Percentiles rank a stretch among this genome's conserved stretches.
phyloP scores from a whole-genome alignment of 1,284 basidiomycete genomes.

The Malassezia dermatis region DNA sequence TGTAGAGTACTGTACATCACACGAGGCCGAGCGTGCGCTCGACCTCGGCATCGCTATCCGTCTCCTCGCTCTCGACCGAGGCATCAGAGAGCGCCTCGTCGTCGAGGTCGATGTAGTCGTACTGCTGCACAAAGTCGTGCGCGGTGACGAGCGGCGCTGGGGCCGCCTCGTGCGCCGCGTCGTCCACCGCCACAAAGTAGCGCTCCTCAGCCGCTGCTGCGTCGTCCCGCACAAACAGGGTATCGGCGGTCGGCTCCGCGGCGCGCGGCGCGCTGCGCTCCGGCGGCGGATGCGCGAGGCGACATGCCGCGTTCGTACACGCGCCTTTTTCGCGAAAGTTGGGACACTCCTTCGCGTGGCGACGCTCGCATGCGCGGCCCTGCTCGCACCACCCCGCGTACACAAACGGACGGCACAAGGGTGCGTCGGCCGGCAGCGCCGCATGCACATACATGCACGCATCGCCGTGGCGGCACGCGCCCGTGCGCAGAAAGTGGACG shows the following conservation, averaged over 20 bases:
- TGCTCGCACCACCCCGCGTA: conserved; percentile 39
- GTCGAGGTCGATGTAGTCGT: conserved; percentile 39
- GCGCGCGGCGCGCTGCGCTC: conserved; percentile 5
- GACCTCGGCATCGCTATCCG: conserved; percentile 9
- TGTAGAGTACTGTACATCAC: conserved; percentile 8
- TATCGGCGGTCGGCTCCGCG: not conserved
- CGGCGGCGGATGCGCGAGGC: conserved; percentile 24
- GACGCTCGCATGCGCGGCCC: conserved; percentile 24
- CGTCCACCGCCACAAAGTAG: conserved; percentile 5
- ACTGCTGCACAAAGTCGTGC: conserved; percentile 26
- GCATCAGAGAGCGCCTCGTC: conserved; percentile 16
- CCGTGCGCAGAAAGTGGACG: conserved; percentile 30
- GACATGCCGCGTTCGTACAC: conserved; percentile 28
- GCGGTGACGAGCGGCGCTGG: conserved; percentile 1
- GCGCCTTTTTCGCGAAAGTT: conserved; percentile 36
- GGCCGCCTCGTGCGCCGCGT: conserved; percentile 9
- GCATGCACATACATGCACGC: conserved; percentile 37
- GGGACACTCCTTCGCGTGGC: conserved; percentile 44
- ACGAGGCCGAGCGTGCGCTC: not conserved
- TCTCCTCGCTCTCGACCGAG: not conserved
- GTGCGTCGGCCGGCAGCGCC: conserved; percentile 15
- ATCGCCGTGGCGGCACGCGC: conserved; percentile 35
- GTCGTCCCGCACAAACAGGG: conserved; percentile 16
- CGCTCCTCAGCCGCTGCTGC: conserved; percentile 1
- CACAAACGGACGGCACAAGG: conserved; percentile 32